Base-by-base conservation (phyloP, 345 rosid species). In the Ailanthus altissimus region DNA sequence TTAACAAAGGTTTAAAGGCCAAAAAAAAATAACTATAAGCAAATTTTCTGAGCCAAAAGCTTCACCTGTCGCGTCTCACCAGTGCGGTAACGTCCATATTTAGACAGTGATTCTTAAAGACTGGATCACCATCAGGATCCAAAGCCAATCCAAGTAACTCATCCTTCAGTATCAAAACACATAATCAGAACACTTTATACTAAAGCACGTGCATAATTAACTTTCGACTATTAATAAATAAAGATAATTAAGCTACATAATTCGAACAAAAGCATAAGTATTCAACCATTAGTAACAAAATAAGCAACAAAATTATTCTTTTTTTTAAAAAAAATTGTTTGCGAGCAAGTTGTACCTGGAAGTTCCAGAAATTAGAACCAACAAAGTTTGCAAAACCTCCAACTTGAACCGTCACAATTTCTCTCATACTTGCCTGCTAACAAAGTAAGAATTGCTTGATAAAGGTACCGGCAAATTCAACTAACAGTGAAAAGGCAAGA, bases 361-460 rank as follows among this genome's bases (percentile, higher is more conserved):
- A 91, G 84, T 96, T 96, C 99, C 99, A 93, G 83, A 93, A 93
- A 83, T 96, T 98, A 66, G 99, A 96, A 69, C 99, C 99, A n/a
- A 93, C 65, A 80, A 90, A 96, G 84, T 93, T 92, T 2, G 99
- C 94, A 25, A 89, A 92, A 3, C 89, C 90, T 36, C 99, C 99
- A 7, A 90, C 89, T 86, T 96, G 99, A 62, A 93, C 72, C 28
- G 92, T 92, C 67, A 93, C 89, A 18, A 96, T 82, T 86, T 96
- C 99, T 81, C 92, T 89, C 99, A 96, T 93, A 25, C 47, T 69
- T 67, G 43, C 45, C 65, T 32, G 54, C 77, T 4, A 63, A 67
- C 18, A 75, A 61, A 25, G 23, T 13, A n/a, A 57, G 21, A 5
- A 53, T 53, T 16, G 21, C 57, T 53, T 15, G 57, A 53, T 53